Evolutionary conservation across 2,329 filamentous ascomycete species (phyloP), one percentile per base, ranked within the genome.

Genomic region (Ceratocystis smalleyi): DNA sequence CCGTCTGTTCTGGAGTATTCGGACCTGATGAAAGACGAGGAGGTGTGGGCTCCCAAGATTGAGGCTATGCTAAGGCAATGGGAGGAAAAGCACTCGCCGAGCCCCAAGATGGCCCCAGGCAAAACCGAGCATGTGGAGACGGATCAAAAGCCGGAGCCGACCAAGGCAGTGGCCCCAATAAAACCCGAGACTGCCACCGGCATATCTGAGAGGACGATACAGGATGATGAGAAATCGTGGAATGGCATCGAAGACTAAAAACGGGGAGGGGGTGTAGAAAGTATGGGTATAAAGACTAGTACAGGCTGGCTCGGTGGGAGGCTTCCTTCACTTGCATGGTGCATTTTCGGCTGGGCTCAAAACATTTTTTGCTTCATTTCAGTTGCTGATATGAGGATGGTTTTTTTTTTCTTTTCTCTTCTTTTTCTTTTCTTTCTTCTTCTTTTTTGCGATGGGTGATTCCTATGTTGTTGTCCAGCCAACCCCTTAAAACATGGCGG

Each of bases 11-110:
- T 96, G 22, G 87, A 94, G 69, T 95, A 88, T 71, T 78, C 83
- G 10, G 89, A 95, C 68, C 75, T 96, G 3, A 79, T 79, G 65
- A 82, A 85, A 68, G 90, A 88, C 1, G 89, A 95, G 73, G 81
- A 84, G 0, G 83, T 88, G 7, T 97, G 92, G 91, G 89, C 82
- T 0, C 88, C 89, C 0, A 82, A 90, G 72, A 79, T 97, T 5
- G 69, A 71, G 60, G 69, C 73, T 43, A 78, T 79, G 76, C 71
- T 81, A 3, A 71, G 72, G 19, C 73, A 72, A 45, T 81, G 79
- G 79, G 65, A 67, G 3, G 59, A 67, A 51, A 63, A 64, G 43
- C 65, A 65, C 59, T 32, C 54, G 63, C 19, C 59, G 15, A 43
- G 63, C 24, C 54, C 65, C 27, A 64, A 40, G 35, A n/a, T 19